Evolutionary conservation across 306 rosid species (phyloP).

Genomic region (Prunus padus): DNA sequence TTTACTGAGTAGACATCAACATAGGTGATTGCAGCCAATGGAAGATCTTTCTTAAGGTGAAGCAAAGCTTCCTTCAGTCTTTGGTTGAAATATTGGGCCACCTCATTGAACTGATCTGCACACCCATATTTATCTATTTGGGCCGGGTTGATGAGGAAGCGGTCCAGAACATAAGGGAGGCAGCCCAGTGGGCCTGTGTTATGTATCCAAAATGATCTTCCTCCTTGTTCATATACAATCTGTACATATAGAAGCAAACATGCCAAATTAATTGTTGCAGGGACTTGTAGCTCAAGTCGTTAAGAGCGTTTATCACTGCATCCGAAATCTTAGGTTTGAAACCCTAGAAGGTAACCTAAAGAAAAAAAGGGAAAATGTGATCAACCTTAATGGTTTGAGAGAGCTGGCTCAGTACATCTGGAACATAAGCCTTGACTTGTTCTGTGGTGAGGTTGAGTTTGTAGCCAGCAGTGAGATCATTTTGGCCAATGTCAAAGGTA

Average conservation of each 20-base stretch:
- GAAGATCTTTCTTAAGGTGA: conserved; percentile 54
- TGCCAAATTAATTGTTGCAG: not conserved
- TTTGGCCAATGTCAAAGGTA: conserved; percentile 80
- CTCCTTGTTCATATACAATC: conserved; percentile 31
- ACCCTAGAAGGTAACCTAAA: no score
- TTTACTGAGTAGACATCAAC: conserved; percentile 73
- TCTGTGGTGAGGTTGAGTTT: conserved; percentile 55
- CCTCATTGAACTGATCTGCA: conserved; percentile 48
- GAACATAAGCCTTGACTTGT: conserved; percentile 39
- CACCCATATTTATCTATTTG: conserved; percentile 64
- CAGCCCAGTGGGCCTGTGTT: conserved; percentile 55
- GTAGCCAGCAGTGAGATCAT: conserved; percentile 68
- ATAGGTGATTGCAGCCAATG: conserved; percentile 63
- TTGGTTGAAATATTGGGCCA: conserved; percentile 60
- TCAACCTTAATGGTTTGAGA: conserved; percentile 24
- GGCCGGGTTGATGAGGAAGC: conserved; percentile 20
- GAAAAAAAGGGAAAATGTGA: not conserved
- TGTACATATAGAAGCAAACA: not conserved
- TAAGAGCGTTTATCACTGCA: no score
- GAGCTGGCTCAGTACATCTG: conserved; percentile 27
- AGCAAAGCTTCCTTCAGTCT: conserved; percentile 33
- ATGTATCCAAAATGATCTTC: conserved; percentile 43
- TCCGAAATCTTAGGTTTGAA: no score
- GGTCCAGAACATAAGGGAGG: conserved; percentile 33
- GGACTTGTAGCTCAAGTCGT: rapidly evolving